Evolutionary conservation across 345 rosid genomes (phyloP).

Genomic region (Eucalyptus curtisii): DNA sequence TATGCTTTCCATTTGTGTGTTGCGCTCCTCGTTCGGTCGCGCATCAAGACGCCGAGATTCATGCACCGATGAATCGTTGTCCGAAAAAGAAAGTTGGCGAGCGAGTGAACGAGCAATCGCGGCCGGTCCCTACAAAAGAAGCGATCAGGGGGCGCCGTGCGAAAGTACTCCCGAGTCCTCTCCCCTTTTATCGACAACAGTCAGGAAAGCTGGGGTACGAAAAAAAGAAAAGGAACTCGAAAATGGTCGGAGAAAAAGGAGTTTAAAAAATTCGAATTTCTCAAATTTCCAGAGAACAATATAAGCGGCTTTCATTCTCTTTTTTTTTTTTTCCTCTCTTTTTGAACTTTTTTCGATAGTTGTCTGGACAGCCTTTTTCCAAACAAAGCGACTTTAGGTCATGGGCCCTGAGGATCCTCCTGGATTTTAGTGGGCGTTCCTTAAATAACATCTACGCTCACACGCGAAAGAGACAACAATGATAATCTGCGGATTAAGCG

Average conservation of each 20-base stretch:
- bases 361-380: neutral
- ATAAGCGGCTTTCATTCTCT: neutral
- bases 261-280: neutral
- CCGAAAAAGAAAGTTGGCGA: neutral
- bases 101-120: neutral
- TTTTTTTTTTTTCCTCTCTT: fast-evolving
- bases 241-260: neutral
- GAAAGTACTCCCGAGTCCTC: neutral
- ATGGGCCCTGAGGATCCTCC: neutral
- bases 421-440: neutral
- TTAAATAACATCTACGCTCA: no score
- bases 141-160: neutral
- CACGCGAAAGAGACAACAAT: neutral
- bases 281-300: neutral
- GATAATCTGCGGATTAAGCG: neutral
- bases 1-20: no score
- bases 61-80: no score
- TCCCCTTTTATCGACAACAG: neutral
- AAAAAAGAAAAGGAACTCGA: neutral
- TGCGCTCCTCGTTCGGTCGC: neutral
- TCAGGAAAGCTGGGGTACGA: neutral
- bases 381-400: neutral
- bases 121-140: neutral
- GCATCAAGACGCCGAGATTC: neutral
- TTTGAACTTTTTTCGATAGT: neutral